These are phyloP conservation scores for Closterium sp. DNA, from an alignment of 139 green algal species.

Conservation along the genomic window DNA sequence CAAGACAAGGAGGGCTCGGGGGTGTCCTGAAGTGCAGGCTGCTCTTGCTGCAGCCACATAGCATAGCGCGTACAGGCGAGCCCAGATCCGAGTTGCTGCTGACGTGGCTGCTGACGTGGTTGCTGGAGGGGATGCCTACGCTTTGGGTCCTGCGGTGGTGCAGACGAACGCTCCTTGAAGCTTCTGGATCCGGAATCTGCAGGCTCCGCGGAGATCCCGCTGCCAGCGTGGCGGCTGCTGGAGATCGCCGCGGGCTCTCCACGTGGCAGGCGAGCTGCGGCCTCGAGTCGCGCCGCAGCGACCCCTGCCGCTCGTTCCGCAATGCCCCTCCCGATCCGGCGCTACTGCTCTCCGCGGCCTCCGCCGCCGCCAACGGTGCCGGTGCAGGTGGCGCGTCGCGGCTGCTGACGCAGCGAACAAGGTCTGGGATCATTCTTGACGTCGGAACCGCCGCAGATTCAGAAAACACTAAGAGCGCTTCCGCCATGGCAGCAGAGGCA, in stretches of 20 bases:
- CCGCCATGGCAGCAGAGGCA: too few species aligned
- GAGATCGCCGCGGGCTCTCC: neutral
- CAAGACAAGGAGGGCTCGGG: neutral
- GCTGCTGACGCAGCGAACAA: too few species aligned
- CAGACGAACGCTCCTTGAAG: neutral
- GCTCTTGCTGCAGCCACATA: neutral
- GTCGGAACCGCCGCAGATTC: too few species aligned
- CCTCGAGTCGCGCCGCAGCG: neutral
- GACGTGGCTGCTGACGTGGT: neutral
- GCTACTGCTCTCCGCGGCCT: neutral
- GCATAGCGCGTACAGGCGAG: neutral
- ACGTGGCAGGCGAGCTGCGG: neutral
- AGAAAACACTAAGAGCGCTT: too few species aligned
- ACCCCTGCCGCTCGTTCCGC: neutral
- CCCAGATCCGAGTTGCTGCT: neutral
- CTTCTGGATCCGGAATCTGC: neutral
- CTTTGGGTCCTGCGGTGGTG: neutral
- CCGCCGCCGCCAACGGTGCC: too few species aligned
- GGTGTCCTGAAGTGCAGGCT: neutral
- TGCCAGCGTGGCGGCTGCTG: neutral
- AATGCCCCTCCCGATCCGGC: neutral
- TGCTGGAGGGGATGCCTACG: neutral
- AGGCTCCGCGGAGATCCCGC: neutral
- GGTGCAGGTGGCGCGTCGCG: too few species aligned
- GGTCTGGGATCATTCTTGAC: too few species aligned